Evolutionary conservation across 176 grass and related monocot genomes (phyloP).

Genomic region (Zoysia pacifica): DNA sequence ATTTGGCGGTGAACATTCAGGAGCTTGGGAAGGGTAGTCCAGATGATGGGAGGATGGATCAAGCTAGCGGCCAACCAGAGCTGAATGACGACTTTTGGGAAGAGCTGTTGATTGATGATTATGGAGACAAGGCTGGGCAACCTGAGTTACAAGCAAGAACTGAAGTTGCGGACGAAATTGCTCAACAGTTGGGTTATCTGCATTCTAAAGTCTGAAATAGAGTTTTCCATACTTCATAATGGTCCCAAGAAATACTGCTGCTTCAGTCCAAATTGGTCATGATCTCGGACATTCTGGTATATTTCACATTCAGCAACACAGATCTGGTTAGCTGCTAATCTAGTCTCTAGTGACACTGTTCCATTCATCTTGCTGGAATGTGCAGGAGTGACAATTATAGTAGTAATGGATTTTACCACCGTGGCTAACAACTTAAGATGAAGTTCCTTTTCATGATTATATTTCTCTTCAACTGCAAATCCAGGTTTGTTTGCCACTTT

Average conservation of each 20-base stretch:
- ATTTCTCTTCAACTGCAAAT: neutral
- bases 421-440: neutral
- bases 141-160: constrained; percentile 35
- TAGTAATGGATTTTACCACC: constrained; percentile 14
- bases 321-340: constrained; percentile 16
- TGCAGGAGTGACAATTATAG: constrained; percentile 29
- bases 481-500: neutral
- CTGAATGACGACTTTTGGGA: constrained; percentile 72
- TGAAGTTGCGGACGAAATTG: constrained; percentile 48
- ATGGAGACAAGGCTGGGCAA: constrained; percentile 38
- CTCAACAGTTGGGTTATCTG: constrained; percentile 65
- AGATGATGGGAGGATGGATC: constrained; percentile 24
- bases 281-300: constrained; percentile 35
- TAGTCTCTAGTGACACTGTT: constrained; percentile 1
- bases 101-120: constrained; percentile 61
- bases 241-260: constrained; percentile 33
- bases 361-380: constrained; percentile 3
- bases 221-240: constrained; percentile 30
- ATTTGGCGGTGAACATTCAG: constrained; percentile 45
- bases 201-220: constrained; percentile 59
- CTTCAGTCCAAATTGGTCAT: constrained; percentile 25
- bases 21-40: constrained; percentile 27
- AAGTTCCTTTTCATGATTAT: neutral
- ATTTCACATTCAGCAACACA: constrained; percentile 17
- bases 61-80: constrained; percentile 31